Percentiles rank a stretch among this genome's conserved stretches.
These are phyloP conservation scores for Cylindrotheca closterium DNA, from an alignment of 108 stramenopile genomes.

Conservation along the genomic window DNA sequence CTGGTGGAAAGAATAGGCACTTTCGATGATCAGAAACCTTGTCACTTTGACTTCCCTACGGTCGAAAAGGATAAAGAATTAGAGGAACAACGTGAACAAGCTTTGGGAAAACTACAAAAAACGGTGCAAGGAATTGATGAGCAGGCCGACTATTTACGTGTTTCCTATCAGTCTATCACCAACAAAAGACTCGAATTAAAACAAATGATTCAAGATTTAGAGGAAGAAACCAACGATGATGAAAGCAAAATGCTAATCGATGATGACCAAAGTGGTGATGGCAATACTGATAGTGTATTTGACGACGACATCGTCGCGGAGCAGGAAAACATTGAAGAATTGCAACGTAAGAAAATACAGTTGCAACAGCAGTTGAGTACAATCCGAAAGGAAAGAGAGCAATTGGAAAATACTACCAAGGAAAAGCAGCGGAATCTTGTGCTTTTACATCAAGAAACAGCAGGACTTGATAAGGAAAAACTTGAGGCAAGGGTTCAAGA, in stretches of 20 bases:
- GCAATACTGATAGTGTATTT: conserved; percentile 25
- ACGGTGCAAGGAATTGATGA: conserved; percentile 9
- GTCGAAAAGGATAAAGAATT: conserved; percentile 3
- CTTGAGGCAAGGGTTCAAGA: conserved; percentile 43
- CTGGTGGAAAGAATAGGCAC: conserved; percentile 25
- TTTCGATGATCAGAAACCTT: conserved; percentile 9
- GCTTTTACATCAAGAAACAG: conserved; percentile 18
- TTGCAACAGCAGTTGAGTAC: conserved; percentile 23
- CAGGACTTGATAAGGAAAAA: conserved; percentile 15
- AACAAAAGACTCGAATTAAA: conserved; percentile 30
- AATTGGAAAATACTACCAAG: conserved; percentile 3
- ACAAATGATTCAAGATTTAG: conserved; percentile 32
- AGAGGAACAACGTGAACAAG: conserved; percentile 20
- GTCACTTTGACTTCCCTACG: conserved; percentile 18
- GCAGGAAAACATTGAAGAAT: conserved; percentile 35
- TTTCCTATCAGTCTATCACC: conserved; percentile 11
- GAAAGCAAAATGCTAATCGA: conserved; percentile 2
- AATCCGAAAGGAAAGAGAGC: conserved; percentile 16
- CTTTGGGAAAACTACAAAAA: conserved; percentile 21
- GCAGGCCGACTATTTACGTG: conserved; percentile 5
- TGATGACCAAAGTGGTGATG: conserved; percentile 17
- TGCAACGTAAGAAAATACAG: conserved; percentile 20
- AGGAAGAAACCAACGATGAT: conserved; percentile 17
- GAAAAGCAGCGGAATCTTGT: conserved; percentile 27
- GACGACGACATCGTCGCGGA: conserved; percentile 39